These are phyloP conservation scores for Coelastrella sp. DNA, from an alignment of 139 green algal genomes.

Conservation along the genomic window DNA sequence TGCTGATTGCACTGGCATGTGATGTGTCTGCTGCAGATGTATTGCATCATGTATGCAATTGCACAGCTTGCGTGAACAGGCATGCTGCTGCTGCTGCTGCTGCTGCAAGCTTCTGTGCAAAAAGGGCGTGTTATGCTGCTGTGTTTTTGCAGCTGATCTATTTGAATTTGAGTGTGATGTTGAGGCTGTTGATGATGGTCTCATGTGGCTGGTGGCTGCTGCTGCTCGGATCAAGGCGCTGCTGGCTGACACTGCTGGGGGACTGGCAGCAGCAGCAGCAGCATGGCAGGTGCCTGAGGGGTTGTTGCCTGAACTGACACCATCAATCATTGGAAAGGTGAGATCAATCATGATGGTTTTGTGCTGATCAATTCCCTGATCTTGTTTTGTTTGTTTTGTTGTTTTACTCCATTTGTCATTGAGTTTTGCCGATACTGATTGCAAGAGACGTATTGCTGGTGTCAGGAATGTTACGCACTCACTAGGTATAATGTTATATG, in stretches of 20 bases:
- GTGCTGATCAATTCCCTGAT: too few species aligned
- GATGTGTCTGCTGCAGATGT: too few species aligned
- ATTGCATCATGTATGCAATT: too few species aligned
- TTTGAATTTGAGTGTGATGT: not conserved
- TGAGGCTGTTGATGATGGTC: slow-evolving; percentile 7
- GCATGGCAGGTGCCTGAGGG: not conserved
- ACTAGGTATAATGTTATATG: too few species aligned
- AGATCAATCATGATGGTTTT: too few species aligned
- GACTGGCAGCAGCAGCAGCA: not conserved
- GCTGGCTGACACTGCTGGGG: not conserved
- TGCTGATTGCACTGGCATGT: not conserved
- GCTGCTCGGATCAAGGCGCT: slow-evolving; percentile 5
- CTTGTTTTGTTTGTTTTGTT: too few species aligned
- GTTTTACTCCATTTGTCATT: too few species aligned
- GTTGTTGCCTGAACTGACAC: not conserved
- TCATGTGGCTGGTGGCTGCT: not conserved
- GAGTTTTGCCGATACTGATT: too few species aligned
- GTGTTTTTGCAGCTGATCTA: not conserved
- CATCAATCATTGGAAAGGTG: slow-evolving; percentile 23
- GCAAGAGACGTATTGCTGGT: too few species aligned
- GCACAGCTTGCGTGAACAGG: too few species aligned
- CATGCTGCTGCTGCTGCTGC: not conserved
- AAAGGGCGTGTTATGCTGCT: not conserved
- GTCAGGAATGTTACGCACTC: too few species aligned
- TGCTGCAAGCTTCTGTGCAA: not conserved